Base-by-base conservation (phyloP, 2,329 filamentous ascomycete genomes). In the Fusarium sp. region DNA sequence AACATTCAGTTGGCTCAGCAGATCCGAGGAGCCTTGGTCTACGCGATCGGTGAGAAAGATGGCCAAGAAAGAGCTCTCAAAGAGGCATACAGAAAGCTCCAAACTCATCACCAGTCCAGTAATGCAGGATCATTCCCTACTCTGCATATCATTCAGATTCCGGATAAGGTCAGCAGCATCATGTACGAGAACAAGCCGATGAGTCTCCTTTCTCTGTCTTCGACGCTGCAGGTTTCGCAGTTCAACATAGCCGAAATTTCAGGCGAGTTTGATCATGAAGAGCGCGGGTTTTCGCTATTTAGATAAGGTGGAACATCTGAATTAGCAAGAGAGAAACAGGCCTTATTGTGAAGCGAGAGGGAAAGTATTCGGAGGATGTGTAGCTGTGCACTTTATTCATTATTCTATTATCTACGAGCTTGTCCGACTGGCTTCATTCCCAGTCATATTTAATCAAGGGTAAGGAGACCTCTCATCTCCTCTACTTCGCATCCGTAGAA, bases 1-100 rank as follows among this genome's bases (percentile, higher is more conserved):
- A 35, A 49, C 0, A 49, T 35, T 0, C 4, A 49, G 0, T 2
- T 49, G 2, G 46, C 30, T 0, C n/a, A 23, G 4, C 15, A 33
- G 13, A 35, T 49, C 0, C 4, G 11, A 7, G 30, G 46, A 6
- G 30, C n/a, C 0, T 23, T 49, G 15, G 30, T 35, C 1, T 49
- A 35, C 6, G 46, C 15, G 7, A 49, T 49, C 7, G 30, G 30
- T 0, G 30, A 33, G 3, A 49, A 49, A 30, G 30, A 23, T 33
- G 30, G 46, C 3, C 46, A 49, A n/a, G 30, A 49, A 0, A 7
- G 46, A 14, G 46, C 46, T 23, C 46, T 49, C 6, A 23, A 33
- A 3, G 46, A 49, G 3, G 46, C 46, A 2, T 35, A 50, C 11
- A 35, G 10, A 10, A 35, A 18, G n/a, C 46, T 50, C 7, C 17